Base-by-base conservation (phyloP, 2,329 filamentous ascomycete genomes). In the Trichophyton simii region DNA sequence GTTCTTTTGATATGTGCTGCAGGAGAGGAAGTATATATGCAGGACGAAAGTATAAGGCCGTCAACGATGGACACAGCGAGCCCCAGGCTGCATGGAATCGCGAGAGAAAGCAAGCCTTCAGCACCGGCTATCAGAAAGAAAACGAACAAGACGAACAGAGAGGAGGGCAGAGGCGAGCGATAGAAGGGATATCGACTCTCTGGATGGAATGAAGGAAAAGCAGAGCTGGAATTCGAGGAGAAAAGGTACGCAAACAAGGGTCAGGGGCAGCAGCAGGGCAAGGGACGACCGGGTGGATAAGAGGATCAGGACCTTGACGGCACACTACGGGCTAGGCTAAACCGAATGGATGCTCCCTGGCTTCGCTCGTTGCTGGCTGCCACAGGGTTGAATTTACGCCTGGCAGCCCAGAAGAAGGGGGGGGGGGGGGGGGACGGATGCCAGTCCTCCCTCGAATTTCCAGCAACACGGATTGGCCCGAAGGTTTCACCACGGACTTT, bases 61-160 rank as follows among this genome's bases (percentile, higher is more conserved):
- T 42, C 38, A 59, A 59, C 31, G 57, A 58, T 58, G 42, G 44
- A 61, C 58, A 62, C 55, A 31, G 60, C 58, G 61, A 64, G 64
- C 64, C 63, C 64, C 64, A 61, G 64, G 62, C 64, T 64, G 59
- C 62, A 59, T 58, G 57, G 58, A 22, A 61, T 50, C 58, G 54
- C 57, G 59, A 57, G 61, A 63, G 28, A 31, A 38, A 36, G 61
- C 57, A 58, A 61, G 60, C 62, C 64, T 60, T 46, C 52, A 60
- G 41, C 57, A 60, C 62, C 59, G 48, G 60, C 63, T 65, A 63
- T 61, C 61, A 55, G 42, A 44, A 57, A 38, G 3, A 57, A 44
- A 58, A 18, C 15, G 44, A 57, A 36, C 8, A 52, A 55, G 15
- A 55, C 15, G 38, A 55, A 55, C 52, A 55, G 28, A 36, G 6